phyloP scores from a whole-genome alignment of 805 yeast species.

The Metschnikowia continentalis region DNA sequence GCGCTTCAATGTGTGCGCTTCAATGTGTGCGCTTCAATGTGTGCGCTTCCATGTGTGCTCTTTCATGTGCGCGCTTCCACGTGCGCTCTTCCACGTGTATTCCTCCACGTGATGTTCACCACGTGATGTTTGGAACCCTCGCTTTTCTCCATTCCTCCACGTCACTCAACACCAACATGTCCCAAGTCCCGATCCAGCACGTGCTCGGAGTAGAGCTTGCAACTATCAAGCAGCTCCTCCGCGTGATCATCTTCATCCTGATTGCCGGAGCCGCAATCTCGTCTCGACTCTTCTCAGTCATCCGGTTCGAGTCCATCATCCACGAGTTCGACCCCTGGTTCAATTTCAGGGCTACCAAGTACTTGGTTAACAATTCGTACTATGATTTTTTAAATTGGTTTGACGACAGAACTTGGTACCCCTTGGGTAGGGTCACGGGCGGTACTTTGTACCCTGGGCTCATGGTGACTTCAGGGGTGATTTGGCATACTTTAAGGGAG shows the following conservation, averaged over 20 bases:
- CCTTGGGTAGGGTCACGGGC: constrained; percentile 97
- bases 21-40: too few relatives aligned
- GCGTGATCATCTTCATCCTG: constrained; percentile 63
- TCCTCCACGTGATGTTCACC: too few relatives aligned
- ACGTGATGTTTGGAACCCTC: neutral
- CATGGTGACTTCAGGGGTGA: constrained; percentile 94
- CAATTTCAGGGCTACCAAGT: constrained; percentile 94
- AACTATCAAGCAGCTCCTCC: constrained; percentile 46
- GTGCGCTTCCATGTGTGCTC: too few relatives aligned
- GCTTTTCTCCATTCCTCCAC: neutral
- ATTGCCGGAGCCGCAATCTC: constrained; percentile 91
- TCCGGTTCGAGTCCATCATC: constrained; percentile 91
- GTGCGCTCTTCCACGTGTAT: neutral
- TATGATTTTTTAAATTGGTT: constrained; percentile 96
- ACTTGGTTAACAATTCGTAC: constrained; percentile 75
- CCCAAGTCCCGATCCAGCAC: constrained; percentile 18
- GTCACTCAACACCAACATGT: constrained; percentile 10
- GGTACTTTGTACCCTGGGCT: constrained; percentile 97
- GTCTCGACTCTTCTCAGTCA: constrained; percentile 91
- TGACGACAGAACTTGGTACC: constrained; percentile 98
- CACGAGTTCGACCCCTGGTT: constrained; percentile 98
- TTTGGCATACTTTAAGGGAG: constrained; percentile 67
- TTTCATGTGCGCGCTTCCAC: too few relatives aligned
- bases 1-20: too few relatives aligned
- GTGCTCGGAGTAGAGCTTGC: constrained; percentile 31